Conservation (phyloP, 148 eudicot species). For the Persicaria maculosa region DNA sequence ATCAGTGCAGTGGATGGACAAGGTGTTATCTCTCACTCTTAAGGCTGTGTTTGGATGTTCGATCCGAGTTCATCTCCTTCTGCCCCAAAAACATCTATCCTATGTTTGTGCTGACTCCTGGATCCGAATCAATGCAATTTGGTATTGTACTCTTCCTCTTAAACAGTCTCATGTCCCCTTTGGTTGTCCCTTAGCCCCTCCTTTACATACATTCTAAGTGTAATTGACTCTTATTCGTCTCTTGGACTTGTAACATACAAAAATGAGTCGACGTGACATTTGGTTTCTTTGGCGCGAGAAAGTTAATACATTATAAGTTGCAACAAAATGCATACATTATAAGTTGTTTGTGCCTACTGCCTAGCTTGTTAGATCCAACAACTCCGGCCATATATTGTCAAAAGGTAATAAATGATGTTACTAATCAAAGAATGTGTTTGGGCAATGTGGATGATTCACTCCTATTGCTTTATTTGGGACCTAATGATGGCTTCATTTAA, state of each 20-base stretch:
- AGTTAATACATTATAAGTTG: no score
- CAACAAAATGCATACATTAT: no score
- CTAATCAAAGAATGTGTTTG: conserved; percentile 3
- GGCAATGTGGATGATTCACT: background rate
- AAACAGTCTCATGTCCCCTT: background rate
- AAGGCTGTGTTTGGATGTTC: conserved; percentile 2
- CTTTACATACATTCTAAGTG: no score
- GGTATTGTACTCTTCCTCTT: background rate
- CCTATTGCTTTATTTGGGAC: conserved; percentile 8
- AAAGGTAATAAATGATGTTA: conserved; percentile 7
- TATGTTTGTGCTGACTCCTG: conserved; percentile 4
- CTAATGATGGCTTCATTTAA: conserved; percentile 9
- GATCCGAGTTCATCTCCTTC: background rate
- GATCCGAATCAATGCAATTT: conserved; percentile 7
- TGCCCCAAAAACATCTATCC: background rate
- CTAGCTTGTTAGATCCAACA: no score
- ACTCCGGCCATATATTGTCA: background rate
- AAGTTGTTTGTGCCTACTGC: no score
- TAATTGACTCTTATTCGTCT: no score
- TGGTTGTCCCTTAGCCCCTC: background rate
- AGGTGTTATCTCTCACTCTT: conserved; percentile 9
- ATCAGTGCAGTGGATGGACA: conserved; percentile 10
- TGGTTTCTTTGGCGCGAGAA: no score
- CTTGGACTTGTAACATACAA: no score
- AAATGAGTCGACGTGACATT: no score